Evolutionary conservation across 495 filamentous ascomycete genomes (phyloP).

Genomic region (Neurospora pannonica): DNA sequence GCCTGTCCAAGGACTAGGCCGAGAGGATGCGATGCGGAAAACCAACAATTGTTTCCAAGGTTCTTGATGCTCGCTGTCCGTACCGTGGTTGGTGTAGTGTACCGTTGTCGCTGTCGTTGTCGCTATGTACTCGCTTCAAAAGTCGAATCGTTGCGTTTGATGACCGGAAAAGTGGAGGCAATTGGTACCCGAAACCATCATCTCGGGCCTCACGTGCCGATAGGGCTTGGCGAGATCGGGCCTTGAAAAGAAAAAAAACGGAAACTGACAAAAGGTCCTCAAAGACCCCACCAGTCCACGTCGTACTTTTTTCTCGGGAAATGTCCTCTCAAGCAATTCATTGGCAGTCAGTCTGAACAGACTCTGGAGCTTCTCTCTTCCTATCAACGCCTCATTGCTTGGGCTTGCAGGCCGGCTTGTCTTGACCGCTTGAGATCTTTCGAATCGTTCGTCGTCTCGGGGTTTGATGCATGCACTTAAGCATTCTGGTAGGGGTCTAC

Average conservation of each 20-base stretch:
- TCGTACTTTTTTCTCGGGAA: background rate
- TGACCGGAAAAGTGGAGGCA: background rate
- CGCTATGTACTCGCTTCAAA: background rate
- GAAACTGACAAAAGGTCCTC: background rate
- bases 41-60: background rate
- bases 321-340: background rate
- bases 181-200: conserved; percentile 3
- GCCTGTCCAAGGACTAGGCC: background rate
- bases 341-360: background rate
- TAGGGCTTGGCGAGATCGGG: conserved; percentile 1
- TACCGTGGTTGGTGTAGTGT: background rate
- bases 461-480: background rate
- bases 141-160: background rate
- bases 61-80: background rate
- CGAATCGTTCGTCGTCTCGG: background rate
- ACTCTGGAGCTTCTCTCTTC: background rate
- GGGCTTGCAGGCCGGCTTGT: background rate
- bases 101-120: background rate
- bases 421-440: background rate
- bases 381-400: background rate
- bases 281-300: background rate
- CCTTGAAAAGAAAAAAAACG: background rate
- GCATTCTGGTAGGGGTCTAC: background rate
- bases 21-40: background rate
- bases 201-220: conserved; percentile 3